Evolutionary conservation across 805 yeast species (phyloP).

Genomic region (Blastobotrys chiropterorum): DNA sequence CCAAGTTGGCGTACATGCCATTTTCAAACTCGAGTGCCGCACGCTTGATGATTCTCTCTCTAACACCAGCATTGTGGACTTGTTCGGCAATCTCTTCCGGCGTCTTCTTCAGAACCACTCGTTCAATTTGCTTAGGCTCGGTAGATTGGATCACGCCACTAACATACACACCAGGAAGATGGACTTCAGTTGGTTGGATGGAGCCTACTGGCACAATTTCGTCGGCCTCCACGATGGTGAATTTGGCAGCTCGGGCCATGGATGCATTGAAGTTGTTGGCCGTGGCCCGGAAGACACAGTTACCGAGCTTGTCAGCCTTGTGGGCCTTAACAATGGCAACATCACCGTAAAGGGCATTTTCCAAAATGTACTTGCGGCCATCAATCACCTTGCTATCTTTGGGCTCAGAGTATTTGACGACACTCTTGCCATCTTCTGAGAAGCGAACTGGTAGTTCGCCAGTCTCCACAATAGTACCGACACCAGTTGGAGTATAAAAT

Average conservation of each 20-base stretch:
- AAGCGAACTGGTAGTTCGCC: slow-evolving; percentile 43
- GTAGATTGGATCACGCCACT: slow-evolving; percentile 36
- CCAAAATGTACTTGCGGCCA: slow-evolving; percentile 40
- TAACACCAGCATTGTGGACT: slow-evolving; percentile 18
- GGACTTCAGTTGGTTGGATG: slow-evolving; percentile 40
- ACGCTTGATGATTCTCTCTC: slow-evolving; percentile 37
- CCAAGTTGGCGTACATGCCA: slow-evolving; percentile 41
- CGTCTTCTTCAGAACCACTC: slow-evolving; percentile 20
- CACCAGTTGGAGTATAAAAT: slow-evolving; percentile 45
- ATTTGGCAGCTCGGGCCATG: slow-evolving; percentile 41
- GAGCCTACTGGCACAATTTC: slow-evolving; percentile 43
- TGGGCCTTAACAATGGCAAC: slow-evolving; percentile 44
- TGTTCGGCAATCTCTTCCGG: slow-evolving; percentile 2
- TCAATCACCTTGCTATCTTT: slow-evolving; percentile 40
- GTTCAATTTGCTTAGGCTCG: slow-evolving; percentile 40
- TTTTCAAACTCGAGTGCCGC: slow-evolving; percentile 42
- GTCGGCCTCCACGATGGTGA: slow-evolving; percentile 48
- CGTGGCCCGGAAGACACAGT: slow-evolving; percentile 42
- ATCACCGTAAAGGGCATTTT: slow-evolving; percentile 41
- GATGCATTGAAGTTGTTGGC: slow-evolving; percentile 42
- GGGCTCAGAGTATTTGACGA: slow-evolving; percentile 33
- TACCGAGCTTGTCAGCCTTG: slow-evolving; percentile 45
- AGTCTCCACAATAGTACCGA: slow-evolving; percentile 45
- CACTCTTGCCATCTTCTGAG: slow-evolving; percentile 32
- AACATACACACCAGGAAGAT: slow-evolving; percentile 43